Evolutionary conservation across 1,284 basidiomycete genomes (phyloP).

Genomic region (Cryptococcus hybrid): DNA sequence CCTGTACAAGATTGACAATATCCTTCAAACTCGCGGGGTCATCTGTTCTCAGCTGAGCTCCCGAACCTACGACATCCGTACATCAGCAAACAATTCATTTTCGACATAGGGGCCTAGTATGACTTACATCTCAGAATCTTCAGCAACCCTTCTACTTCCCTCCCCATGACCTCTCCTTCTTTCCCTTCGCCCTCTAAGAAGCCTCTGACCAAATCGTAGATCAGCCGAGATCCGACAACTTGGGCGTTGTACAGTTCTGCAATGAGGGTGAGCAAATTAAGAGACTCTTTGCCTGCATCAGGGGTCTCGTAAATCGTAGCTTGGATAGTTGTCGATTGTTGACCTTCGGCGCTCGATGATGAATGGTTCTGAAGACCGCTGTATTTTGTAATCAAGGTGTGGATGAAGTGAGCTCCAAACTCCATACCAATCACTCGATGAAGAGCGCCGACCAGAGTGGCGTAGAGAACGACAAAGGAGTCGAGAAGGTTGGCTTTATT

Average conservation of each 20-base stretch:
- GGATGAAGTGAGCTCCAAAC: constrained; percentile 84
- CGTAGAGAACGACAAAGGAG: constrained; percentile 87
- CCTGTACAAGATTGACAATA: constrained; percentile 64
- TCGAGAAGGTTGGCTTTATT: constrained; percentile 81
- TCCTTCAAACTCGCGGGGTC: constrained; percentile 57
- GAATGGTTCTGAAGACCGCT: constrained; percentile 54
- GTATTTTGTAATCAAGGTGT: constrained; percentile 65
- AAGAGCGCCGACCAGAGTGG: constrained; percentile 79
- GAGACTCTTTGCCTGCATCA: constrained; percentile 72
- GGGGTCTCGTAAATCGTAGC: constrained; percentile 35
- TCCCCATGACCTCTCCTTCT: constrained; percentile 55
- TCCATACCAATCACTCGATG: constrained; percentile 86
- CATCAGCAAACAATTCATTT: constrained; percentile 1
- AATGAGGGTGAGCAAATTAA: constrained; percentile 82
- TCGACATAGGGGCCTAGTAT: neutral
- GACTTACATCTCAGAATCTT: constrained; percentile 78
- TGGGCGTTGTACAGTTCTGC: constrained; percentile 96
- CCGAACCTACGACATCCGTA: constrained; percentile 60
- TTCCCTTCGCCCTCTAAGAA: constrained; percentile 58
- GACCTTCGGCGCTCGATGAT: neutral
- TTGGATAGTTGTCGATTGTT: constrained; percentile 12
- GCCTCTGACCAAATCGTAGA: constrained; percentile 85
- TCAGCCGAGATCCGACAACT: constrained; percentile 79
- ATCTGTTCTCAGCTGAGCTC: constrained; percentile 75
- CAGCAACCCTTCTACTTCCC: constrained; percentile 80